phyloP scores from a whole-genome alignment of 2,329 filamentous ascomycete species.

The Colletotrichum eremochloae region DNA sequence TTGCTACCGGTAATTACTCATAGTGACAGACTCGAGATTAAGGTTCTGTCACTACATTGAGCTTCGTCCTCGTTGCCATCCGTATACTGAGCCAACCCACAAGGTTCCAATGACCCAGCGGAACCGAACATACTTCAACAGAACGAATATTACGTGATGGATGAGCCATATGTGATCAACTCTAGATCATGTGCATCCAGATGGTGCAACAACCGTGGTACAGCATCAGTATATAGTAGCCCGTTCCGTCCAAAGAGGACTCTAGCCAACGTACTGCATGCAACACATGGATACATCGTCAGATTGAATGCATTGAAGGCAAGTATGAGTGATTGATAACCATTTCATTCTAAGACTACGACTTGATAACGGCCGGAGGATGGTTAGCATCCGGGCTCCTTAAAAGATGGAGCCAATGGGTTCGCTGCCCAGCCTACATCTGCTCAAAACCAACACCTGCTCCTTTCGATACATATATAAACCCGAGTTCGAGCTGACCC shows the following conservation, averaged over 20 bases:
- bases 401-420: neutral
- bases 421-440: conserved; percentile 3
- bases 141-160: neutral
- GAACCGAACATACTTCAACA: neutral
- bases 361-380: conserved; percentile 5
- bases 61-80: neutral
- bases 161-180: conserved; percentile 22
- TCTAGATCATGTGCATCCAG: neutral
- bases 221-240: neutral
- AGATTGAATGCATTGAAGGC: neutral
- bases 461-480: neutral
- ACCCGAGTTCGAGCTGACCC: neutral
- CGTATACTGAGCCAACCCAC: neutral
- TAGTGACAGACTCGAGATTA: neutral
- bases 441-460: neutral
- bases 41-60: conserved; percentile 1
- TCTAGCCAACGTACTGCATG: neutral
- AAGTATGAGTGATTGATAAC: neutral
- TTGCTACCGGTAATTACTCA: too few relatives aligned
- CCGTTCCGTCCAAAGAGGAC: neutral
- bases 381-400: conserved; percentile 10
- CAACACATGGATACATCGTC: too few relatives aligned
- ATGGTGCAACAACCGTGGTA: neutral
- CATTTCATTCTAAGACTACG: conserved; percentile 21
- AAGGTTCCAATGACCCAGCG: neutral